Base-by-base conservation (phyloP, 345 rosid genomes). In the Diplotaxis tenuifolia region DNA sequence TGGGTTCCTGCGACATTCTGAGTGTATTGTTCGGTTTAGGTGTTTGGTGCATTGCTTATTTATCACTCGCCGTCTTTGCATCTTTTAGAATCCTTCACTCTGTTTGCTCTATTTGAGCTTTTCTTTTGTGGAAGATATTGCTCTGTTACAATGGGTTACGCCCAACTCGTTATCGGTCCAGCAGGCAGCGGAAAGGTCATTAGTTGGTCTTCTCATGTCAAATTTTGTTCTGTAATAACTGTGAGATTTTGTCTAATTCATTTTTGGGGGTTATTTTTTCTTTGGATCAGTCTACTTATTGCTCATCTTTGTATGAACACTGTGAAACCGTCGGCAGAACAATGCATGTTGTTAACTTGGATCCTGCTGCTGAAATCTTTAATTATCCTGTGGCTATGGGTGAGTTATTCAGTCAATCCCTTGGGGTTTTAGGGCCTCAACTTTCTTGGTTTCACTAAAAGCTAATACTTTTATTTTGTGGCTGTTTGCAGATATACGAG, bases 371-470 rank as follows among this genome's bases (percentile, higher is more conserved):
- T 0, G 99, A 92, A 68, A 82, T 79, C 71, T 92, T 92, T 62
- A 86, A 92, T 60, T 92, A 95, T 81, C 99, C 96, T 40, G 92
- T 95, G 28, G 93, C 93, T 67, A 83, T 87, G 86, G 92, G 99
- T 91, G 73, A 80, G 82, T 79, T 49, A 0, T 57, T 16, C 4
- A 11, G 21, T 16, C 6, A 7, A 4, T 29, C 4, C 58, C 10
- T 45, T 45, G 10, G 5, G 14, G 21, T 34, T 60, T 49, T 63
- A 15, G n/a, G 10, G 42, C 42, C 42, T 36, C 42, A 28, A 29
- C 10, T 74, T 42, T 36, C 34, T 40, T 68, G 59, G 15, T 36
- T 63, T 59, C 27, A 27, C 25, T 42, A 34, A 20, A n/a, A 61
- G 50, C 40, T 27, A 61, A 29, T 50, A 5, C 15, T 14, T 52